These are phyloP conservation scores for Pouteria glomerata DNA, from an alignment of 148 eudicot species.

Conservation along the genomic window DNA sequence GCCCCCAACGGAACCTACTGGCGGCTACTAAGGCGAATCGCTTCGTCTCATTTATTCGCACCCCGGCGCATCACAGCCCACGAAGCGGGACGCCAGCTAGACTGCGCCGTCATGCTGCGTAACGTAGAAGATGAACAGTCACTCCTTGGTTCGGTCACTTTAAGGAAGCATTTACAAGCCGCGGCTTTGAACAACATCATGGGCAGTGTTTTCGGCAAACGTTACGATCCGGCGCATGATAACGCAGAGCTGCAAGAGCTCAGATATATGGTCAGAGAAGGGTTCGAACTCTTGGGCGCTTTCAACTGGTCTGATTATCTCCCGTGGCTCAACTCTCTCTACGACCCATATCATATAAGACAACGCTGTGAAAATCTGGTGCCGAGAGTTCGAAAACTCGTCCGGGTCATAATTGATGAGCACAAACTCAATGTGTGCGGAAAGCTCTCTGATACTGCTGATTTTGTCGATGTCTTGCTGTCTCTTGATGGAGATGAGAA, in stretches of 20 bases:
- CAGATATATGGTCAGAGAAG: constrained; percentile 50
- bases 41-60: constrained; percentile 53
- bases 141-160: constrained; percentile 21
- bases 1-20: constrained; percentile 64
- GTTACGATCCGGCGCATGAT: constrained; percentile 16
- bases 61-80: constrained; percentile 48
- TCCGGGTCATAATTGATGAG: constrained; percentile 33
- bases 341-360: constrained; percentile 35
- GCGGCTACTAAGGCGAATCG: constrained; percentile 50
- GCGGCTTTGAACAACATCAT: constrained; percentile 52
- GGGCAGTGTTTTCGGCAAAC: constrained; percentile 53
- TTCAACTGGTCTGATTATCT: constrained; percentile 64
- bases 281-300: constrained; percentile 63
- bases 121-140: constrained; percentile 30
- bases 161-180: constrained; percentile 44
- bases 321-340: constrained; percentile 45
- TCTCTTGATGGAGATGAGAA: constrained; percentile 41
- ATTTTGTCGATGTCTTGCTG: constrained; percentile 58
- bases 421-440: constrained; percentile 12
- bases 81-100: constrained; percentile 34
- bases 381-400: constrained; percentile 40
- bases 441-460: constrained; percentile 3
- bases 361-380: constrained; percentile 39
- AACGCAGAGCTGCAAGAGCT: constrained; percentile 30
- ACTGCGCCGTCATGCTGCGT: constrained; percentile 39